Percentiles rank a stretch among this genome's conserved stretches.
These are phyloP conservation scores for Ogataea paradorogensis DNA, from an alignment of 805 yeast species.

Conservation along the genomic window DNA sequence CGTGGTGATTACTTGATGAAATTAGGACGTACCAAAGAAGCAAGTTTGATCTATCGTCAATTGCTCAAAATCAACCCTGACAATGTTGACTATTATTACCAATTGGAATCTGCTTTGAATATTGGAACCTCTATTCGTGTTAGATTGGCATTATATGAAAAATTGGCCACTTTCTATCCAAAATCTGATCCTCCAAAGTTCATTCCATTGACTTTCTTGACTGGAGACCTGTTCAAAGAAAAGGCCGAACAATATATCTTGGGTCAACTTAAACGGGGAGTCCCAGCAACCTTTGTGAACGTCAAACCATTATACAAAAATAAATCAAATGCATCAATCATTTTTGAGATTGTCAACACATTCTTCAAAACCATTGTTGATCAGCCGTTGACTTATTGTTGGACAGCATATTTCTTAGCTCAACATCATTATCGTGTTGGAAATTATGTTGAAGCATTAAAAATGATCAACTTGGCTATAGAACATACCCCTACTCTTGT, in stretches of 20 bases:
- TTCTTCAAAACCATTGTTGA: constrained; percentile 35
- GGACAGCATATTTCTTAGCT: constrained; percentile 77
- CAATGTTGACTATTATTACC: constrained; percentile 57
- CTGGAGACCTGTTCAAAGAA: constrained; percentile 44
- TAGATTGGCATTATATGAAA: constrained; percentile 61
- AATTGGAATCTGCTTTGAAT: constrained; percentile 64
- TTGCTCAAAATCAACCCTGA: constrained; percentile 87
- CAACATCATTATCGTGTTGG: constrained; percentile 67
- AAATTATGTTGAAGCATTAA: constrained; percentile 52
- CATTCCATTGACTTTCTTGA: constrained; percentile 72
- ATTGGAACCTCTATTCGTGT: constrained; percentile 45
- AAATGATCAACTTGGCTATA: constrained; percentile 59
- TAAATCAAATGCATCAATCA: constrained; percentile 35
- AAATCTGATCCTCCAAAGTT: constrained; percentile 75
- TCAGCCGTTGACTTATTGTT: constrained; percentile 47
- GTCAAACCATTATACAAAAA: constrained; percentile 74
- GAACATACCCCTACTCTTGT: constrained; percentile 79
- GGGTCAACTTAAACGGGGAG: constrained; percentile 69
- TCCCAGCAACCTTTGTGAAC: constrained; percentile 86
- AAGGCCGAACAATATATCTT: constrained; percentile 55
- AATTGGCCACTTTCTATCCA: constrained; percentile 70
- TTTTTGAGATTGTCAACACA: constrained; percentile 53
- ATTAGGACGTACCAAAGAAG: constrained; percentile 57
- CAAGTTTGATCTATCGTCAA: constrained; percentile 63
- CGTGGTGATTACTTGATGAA: constrained; percentile 62